Base-by-base conservation (phyloP, 2,329 filamentous ascomycete species). In the Delphinella strobiligena region DNA sequence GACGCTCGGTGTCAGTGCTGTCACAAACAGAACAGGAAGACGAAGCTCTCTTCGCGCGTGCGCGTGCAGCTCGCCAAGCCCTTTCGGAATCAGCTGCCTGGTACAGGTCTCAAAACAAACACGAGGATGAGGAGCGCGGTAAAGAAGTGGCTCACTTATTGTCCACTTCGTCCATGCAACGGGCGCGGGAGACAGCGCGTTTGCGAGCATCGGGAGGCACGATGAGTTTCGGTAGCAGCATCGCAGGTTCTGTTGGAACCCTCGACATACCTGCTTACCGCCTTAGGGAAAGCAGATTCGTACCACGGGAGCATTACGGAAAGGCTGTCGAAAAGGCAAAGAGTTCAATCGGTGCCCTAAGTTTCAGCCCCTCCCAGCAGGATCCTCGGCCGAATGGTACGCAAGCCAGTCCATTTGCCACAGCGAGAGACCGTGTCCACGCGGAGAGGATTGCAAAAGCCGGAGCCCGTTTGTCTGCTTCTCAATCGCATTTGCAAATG, bases 221-320 rank as follows among this genome's bases (percentile, higher is more conserved):
- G 24, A 43, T 36, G 36, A 31, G 12, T 34, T 38, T 19, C 29
- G 30, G 30, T 5, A 19, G 34, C 34, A 36, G 36, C 5, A 38
- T 45, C 8, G 37, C 39, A 7, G 33, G 40, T n/a, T 42, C 41
- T 11, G 34, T 33, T 3, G 38, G 36, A 2, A 24, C 31, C n/a
- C 46, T 42, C 2, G 49, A 54, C 15, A 49, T 59, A 2, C 58
- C 58, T 15, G 57, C 56, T 15, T 61, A 61, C 41, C 45, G 56
- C 15, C 40, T 54, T 11, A 49, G 58, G 10, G 55, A 60, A 38
- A 58, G 54, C 49, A 53, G 48, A 30, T 61, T 61, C 32, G 55
- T 61, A 8, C 53, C 57, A 4, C 49, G 54, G 8, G 55, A 59
- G 38, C 47, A 57, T 5, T 60, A 61, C 36, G 49, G 46, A 3